Evolutionary conservation across 495 filamentous ascomycete genomes (phyloP).

Genomic region (Xeromyces bisporus): DNA sequence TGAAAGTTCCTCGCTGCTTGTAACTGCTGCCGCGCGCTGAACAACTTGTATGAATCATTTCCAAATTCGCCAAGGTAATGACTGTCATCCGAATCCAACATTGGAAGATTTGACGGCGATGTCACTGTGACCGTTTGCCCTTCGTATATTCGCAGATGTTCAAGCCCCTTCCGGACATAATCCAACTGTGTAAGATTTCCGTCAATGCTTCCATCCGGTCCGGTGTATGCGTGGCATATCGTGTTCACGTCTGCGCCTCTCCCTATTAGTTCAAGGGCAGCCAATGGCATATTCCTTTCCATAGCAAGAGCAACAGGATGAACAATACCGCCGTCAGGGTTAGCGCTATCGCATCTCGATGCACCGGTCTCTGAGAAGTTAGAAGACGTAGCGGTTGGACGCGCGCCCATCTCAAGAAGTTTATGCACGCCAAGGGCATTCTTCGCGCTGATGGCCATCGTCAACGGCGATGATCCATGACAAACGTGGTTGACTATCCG

Average conservation of each 20-base stretch:
- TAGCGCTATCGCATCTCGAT: too few species aligned
- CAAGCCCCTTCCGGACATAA: conserved; percentile 32
- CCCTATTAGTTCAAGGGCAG: conserved; percentile 39
- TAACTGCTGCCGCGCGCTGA: conserved; percentile 22
- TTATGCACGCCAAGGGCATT: conserved; percentile 21
- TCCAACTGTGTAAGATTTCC: conserved; percentile 40
- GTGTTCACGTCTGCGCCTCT: conserved; percentile 42
- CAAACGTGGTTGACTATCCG: conserved; percentile 47
- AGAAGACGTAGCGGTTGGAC: too few species aligned
- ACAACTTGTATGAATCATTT: conserved; percentile 36
- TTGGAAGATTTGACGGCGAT: conserved; percentile 8
- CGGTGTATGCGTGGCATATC: conserved; percentile 7
- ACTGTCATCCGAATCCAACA: conserved; percentile 14
- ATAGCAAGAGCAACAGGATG: conserved; percentile 49
- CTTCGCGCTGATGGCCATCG: conserved; percentile 23
- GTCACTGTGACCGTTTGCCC: conserved; percentile 7
- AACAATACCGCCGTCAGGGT: too few species aligned
- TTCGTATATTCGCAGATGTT: conserved; percentile 25
- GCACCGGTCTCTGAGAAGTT: too few species aligned
- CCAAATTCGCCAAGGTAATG: conserved; percentile 26
- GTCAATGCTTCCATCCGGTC: conserved; percentile 11
- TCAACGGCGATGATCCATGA: conserved; percentile 22
- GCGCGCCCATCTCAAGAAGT: conserved; percentile 30
- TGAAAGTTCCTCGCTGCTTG: conserved; percentile 6
- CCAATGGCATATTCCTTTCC: conserved; percentile 25